Conservation (phyloP, 768 basidiomycete genomes). For the Phylloporus sp. region DNA sequence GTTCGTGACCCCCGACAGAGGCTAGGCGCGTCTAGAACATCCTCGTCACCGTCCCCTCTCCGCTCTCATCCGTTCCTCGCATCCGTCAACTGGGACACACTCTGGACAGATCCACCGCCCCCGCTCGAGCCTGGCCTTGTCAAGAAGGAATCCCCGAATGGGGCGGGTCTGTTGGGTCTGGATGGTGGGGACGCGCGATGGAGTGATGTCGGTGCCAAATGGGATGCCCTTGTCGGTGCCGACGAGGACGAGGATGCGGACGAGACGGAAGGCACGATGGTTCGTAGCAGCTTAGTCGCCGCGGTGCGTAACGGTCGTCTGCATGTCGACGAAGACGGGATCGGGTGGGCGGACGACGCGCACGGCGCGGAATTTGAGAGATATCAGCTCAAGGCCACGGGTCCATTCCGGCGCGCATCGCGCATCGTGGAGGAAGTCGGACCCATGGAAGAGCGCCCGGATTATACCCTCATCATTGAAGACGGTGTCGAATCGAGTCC, state of each 20-base stretch:
- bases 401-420: constrained; percentile 17
- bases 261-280: constrained; percentile 6
- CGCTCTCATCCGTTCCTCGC: constrained; percentile 60
- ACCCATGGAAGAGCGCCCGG: constrained; percentile 39
- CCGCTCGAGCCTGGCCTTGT: constrained; percentile 53
- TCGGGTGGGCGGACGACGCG: constrained; percentile 51
- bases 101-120: constrained; percentile 65
- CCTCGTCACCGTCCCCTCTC: constrained; percentile 40
- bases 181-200: constrained; percentile 36
- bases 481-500: not conserved
- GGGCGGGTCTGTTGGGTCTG: constrained; percentile 7
- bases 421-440: constrained; percentile 36
- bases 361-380: constrained; percentile 32
- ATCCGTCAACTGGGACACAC: constrained; percentile 50
- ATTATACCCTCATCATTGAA: constrained; percentile 19
- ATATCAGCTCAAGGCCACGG: constrained; percentile 15
- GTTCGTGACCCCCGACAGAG: constrained; percentile 55
- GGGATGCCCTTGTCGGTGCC: constrained; percentile 43
- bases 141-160: constrained; percentile 37
- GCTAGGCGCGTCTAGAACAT: constrained; percentile 47
- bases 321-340: constrained; percentile 30
- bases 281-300: not conserved
- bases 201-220: constrained; percentile 50
- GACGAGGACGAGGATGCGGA: constrained; percentile 25
- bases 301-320: not conserved